phyloP scores from a whole-genome alignment of 2,329 filamentous ascomycete species.

The Alternaria viburni region DNA sequence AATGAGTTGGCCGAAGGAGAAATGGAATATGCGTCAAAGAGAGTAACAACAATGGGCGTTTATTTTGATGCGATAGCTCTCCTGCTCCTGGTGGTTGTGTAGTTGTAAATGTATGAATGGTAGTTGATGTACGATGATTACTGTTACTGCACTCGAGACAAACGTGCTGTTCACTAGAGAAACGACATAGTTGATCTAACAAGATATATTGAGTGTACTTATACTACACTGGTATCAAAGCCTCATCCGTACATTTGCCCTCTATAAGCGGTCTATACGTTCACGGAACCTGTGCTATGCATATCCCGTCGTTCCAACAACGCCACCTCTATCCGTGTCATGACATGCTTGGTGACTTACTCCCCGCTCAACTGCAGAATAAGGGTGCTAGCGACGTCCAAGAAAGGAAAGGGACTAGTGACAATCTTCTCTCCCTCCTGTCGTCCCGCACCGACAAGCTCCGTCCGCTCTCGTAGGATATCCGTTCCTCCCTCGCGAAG shows the following conservation, averaged over 20 bases:
- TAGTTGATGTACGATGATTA: neutral
- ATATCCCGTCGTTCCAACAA: neutral
- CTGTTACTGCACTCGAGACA: neutral
- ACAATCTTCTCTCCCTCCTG: conserved; percentile 87
- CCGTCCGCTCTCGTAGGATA: conserved; percentile 47
- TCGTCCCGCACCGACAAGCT: conserved; percentile 56
- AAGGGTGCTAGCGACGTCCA: conserved; percentile 89
- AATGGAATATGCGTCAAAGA: neutral
- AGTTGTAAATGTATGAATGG: conserved; percentile 5
- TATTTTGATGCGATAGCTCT: neutral
- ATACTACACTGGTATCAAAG: neutral
- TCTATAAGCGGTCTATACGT: neutral
- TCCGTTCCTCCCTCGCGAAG: conserved; percentile 43
- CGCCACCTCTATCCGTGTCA: neutral
- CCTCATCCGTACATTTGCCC: neutral
- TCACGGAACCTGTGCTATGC: neutral
- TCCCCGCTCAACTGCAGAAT: conserved; percentile 79
- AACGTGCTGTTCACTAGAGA: neutral
- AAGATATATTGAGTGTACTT: neutral
- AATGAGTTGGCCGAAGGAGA: neutral
- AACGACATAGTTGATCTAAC: neutral
- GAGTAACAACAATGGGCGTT: neutral
- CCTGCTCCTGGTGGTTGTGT: neutral
- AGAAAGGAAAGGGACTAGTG: conserved; percentile 91
- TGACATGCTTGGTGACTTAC: conserved; percentile 10